Percentiles rank a stretch among this genome's conserved stretches.
These are phyloP conservation scores for Globisporangium nagaii DNA, from an alignment of 352 stramenopile species.

Conservation along the genomic window DNA sequence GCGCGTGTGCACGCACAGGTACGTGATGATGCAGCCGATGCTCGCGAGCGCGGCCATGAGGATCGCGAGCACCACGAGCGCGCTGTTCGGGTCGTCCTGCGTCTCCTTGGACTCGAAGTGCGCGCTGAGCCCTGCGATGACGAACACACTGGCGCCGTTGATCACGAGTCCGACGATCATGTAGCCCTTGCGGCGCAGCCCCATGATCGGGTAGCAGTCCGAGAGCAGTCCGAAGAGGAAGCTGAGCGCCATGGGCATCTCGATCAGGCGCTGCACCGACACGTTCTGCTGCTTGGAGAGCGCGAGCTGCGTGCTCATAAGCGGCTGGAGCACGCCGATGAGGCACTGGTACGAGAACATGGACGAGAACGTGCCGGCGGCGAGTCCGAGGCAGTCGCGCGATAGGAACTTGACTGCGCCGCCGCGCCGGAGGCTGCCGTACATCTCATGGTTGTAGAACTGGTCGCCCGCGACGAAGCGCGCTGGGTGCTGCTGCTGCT, in stretches of 20 bases:
- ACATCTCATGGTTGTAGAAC: no score
- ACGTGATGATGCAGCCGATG: constrained; percentile 37
- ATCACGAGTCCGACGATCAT: constrained; percentile 81
- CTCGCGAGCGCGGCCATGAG: constrained; percentile 22
- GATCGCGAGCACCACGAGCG: constrained; percentile 19
- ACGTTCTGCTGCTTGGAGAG: constrained; percentile 33
- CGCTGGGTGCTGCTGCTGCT: no score
- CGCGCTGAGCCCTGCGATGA: constrained; percentile 47
- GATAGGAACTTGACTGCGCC: constrained; percentile 50
- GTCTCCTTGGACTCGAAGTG: constrained; percentile 41
- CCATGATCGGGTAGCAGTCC: constrained; percentile 89
- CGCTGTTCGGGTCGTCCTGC: constrained; percentile 2
- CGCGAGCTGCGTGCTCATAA: constrained; percentile 51
- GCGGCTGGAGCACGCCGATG: constrained; percentile 36
- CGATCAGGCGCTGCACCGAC: constrained; percentile 51
- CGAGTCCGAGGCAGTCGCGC: constrained; percentile 54
- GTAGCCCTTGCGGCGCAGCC: constrained; percentile 87
- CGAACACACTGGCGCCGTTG: constrained; percentile 52
- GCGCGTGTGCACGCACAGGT: constrained; percentile 33
- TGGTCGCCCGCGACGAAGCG: no score
- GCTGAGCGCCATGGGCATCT: constrained; percentile 86
- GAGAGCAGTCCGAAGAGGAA: constrained; percentile 87
- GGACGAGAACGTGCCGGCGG: constrained; percentile 60
- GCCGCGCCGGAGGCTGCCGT: no score
- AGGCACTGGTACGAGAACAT: constrained; percentile 64